Base-by-base conservation (phyloP, 768 basidiomycete species). In the Lentinus tigrinus region DNA sequence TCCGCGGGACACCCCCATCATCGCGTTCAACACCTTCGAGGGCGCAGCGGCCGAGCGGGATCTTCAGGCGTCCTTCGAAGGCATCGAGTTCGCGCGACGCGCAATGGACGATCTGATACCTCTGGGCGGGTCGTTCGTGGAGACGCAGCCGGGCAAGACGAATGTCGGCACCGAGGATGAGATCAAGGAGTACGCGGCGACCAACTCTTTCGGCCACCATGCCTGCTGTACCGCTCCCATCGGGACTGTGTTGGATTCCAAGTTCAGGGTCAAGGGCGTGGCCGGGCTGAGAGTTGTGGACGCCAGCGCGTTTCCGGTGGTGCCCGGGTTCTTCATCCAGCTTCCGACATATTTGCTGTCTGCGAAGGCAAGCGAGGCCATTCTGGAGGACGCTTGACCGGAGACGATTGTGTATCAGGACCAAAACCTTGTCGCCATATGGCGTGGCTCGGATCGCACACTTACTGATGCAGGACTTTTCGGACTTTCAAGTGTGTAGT, bases 241-340 rank as follows among this genome's bases (percentile, higher is more conserved):
- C 63, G 57, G 54, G 2, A 60, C 61, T 28, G 68, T 67, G 36
- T 60, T 68, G 4, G 58, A 67, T 49, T 57, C 65, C 4, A 66
- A 76, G 52, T 63, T 80, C 27, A 61, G 55, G 4, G 70, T 79
- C 5, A 77, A 78, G 58, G 70, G 72, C 4, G 66, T 70, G 0
- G 53, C 37, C 3, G 77, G 74, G 6, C 54, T 80, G n/a, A 70
- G 78, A 7, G 65, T 80, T 38, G 75, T 78, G 17, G 77, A 80
- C 52, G 65, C 64, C 8, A 64, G 63, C 27, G 60, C 67, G 21
- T 59, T 69, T 17, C 42, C 42, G 42, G 23, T 4, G 17, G 23
- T 43, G 9, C 42, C n/a, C n/a, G 42, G 42, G 17, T 43, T 43
- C 17, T 43, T 43, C 17, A 21, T 43, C 10, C n/a, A 9, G 17